A percentile compares a stretch with the other conserved stretches of the same genome.
Evolutionary conservation across 257 asterid genomes (phyloP).

Genomic region (Galeopsis tetrahit): DNA sequence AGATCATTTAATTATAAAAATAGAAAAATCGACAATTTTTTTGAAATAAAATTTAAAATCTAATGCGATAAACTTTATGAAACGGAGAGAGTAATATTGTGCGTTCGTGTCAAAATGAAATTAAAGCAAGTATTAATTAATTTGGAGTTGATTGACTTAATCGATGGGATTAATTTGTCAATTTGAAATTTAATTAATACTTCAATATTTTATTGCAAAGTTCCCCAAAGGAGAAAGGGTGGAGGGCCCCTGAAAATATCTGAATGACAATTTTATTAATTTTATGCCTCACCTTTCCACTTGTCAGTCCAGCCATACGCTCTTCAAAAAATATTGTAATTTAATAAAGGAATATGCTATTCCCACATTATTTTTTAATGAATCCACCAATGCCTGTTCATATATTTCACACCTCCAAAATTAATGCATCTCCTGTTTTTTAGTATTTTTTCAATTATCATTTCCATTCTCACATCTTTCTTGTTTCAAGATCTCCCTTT

Average conservation of each 20-base stretch:
- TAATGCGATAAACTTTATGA: too few relatives aligned
- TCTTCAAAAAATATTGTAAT: background rate
- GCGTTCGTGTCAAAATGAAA: too few relatives aligned
- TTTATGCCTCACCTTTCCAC: constrained; percentile 29
- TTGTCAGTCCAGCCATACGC: constrained; percentile 3
- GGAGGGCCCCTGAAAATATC: constrained; percentile 37
- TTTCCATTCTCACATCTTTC: background rate
- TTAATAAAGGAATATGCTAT: constrained; percentile 9
- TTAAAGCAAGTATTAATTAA: too few relatives aligned
- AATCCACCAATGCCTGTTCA: background rate
- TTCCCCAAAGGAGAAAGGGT: constrained; percentile 29
- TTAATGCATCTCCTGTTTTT: background rate
- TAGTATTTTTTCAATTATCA: background rate
- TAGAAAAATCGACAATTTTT: too few relatives aligned
- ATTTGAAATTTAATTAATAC: background rate
- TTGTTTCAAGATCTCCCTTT: constrained; percentile 1
- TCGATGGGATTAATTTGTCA: background rate
- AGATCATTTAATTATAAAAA: too few relatives aligned
- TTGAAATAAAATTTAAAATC: too few relatives aligned
- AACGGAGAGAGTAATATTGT: too few relatives aligned
- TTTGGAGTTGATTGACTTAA: background rate
- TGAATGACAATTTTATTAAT: too few relatives aligned
- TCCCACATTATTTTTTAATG: background rate
- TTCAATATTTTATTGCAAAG: background rate
- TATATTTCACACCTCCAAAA: background rate